Evolutionary conservation across 2,329 filamentous ascomycete genomes (phyloP), one percentile per base, ranked within the genome.

Genomic region (Cadophora luteo-olivacea): DNA sequence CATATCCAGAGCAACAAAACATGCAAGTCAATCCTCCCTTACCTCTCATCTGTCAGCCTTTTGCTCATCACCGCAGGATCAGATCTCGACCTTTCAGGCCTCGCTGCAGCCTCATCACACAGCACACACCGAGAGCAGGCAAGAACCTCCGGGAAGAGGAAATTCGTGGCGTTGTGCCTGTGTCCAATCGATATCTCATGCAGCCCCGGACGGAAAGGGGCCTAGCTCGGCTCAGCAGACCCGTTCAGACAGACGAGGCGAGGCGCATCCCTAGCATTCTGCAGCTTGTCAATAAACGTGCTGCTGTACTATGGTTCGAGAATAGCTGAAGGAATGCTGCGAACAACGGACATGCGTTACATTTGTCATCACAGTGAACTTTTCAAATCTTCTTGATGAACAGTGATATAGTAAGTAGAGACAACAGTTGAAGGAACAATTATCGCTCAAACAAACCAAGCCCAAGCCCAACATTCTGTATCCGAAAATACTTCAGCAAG

Each of bases 281-380:
- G 55, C 55, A 58, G 55, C 55, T 38, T 22, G 32, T 58, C 55
- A 58, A 58, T 38, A 38, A 58, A 38, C 45, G 45, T 49, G 45
- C 45, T 49, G 16, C 41, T 6, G 16, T 29, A 29, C 29, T 5
- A 29, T 48, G 41, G 14, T 48, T n/a, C 45, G 5, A n/a, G 19
- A 22, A 9, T 49, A 49, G 45, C n/a, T 14, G 12, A 49, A 49
- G n/a, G n/a, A 6, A 49, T 5, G 29, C 25, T 19, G 51, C 29
- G 5, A 55, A 55, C 25, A 55, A 7, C n/a, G 19, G 25, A 8
- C 24, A 33, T 29, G 5, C 3, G 19, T 2, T 12, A 38, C 7
- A 5, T 32, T 52, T 25, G 29, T 52, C 2, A 11, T 25, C 5
- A 16, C 51, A 32, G 24, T 45, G 41, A 6, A 16, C 41, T 16